A percentile compares a stretch with the other conserved stretches of the same genome.
phyloP scores from a whole-genome alignment of 345 rosid genomes.

The Populus alba region DNA sequence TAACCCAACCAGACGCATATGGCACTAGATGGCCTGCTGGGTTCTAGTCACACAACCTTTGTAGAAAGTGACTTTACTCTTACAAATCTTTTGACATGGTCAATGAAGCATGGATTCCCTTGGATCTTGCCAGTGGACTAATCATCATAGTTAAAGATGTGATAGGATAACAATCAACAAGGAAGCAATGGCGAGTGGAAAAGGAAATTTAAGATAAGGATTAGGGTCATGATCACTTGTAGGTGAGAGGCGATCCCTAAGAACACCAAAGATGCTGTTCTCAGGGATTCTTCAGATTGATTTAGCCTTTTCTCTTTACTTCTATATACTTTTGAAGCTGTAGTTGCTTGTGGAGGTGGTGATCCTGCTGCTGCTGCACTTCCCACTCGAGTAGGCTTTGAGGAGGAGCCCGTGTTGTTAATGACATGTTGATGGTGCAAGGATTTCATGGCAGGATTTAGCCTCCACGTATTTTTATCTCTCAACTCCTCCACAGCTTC shows the following conservation, averaged over 20 bases:
- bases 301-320: constrained; percentile 4
- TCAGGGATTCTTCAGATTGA: constrained; percentile 25
- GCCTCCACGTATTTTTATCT: constrained; percentile 54
- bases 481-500: constrained; percentile 62
- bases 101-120: not conserved
- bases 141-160: not conserved
- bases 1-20: not conserved
- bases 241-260: no score
- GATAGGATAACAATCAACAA: not conserved
- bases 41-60: constrained; percentile 6
- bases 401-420: not conserved
- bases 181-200: not conserved
- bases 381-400: not conserved
- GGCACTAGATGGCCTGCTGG: not conserved
- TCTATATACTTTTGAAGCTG: not conserved
- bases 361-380: not conserved
- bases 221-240: not conserved
- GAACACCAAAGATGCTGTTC: not conserved
- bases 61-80: constrained; percentile 18
- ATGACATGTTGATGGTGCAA: constrained; percentile 39
- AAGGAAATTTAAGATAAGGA: not conserved
- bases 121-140: not conserved
- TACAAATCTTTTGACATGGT: constrained; percentile 10
- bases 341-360: constrained; percentile 33
- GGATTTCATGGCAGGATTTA: constrained; percentile 43